phyloP scores from a whole-genome alignment of 2,329 filamentous ascomycete species.

The Amauroascus niger region DNA sequence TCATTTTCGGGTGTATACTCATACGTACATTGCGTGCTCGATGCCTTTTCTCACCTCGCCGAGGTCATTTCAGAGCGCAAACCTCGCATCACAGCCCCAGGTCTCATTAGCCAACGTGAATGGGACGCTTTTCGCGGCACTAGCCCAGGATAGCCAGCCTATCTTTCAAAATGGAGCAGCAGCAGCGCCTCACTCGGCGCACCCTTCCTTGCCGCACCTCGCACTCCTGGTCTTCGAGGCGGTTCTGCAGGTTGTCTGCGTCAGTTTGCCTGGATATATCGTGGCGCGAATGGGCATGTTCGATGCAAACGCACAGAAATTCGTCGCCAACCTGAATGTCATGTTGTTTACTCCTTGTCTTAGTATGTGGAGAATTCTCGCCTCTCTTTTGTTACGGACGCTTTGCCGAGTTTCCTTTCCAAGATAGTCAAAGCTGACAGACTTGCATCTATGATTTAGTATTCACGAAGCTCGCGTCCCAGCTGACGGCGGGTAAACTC shows the following conservation, averaged over 20 bases:
- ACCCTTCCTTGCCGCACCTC: slow-evolving; percentile 50
- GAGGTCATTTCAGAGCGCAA: slow-evolving; percentile 11
- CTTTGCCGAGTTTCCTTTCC: background rate
- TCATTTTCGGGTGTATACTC: background rate
- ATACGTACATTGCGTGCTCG: background rate
- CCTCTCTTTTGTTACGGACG: background rate
- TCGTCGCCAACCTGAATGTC: slow-evolving; percentile 91
- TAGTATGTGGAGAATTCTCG: slow-evolving; percentile 48
- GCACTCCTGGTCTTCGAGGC: slow-evolving; percentile 84
- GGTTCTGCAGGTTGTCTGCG: slow-evolving; percentile 88
- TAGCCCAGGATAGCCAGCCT: background rate
- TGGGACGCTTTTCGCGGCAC: background rate
- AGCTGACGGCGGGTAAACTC: slow-evolving; percentile 84
- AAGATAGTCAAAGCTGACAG: slow-evolving; percentile 4
- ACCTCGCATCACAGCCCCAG: background rate
- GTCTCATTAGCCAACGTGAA: background rate
- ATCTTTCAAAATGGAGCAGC: background rate
- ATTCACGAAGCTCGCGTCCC: slow-evolving; percentile 92
- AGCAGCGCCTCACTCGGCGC: slow-evolving; percentile 28
- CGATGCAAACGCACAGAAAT: slow-evolving; percentile 91
- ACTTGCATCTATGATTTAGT: slow-evolving; percentile 44
- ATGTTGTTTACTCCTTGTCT: slow-evolving; percentile 94
- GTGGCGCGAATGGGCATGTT: slow-evolving; percentile 85
- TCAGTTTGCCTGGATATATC: slow-evolving; percentile 88
- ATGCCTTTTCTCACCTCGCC: slow-evolving; percentile 13